A percentile compares a stretch with the other conserved stretches of the same genome.
Evolutionary conservation across 139 green algal species (phyloP).

Genomic region (Chlamydomonas incerta): DNA sequence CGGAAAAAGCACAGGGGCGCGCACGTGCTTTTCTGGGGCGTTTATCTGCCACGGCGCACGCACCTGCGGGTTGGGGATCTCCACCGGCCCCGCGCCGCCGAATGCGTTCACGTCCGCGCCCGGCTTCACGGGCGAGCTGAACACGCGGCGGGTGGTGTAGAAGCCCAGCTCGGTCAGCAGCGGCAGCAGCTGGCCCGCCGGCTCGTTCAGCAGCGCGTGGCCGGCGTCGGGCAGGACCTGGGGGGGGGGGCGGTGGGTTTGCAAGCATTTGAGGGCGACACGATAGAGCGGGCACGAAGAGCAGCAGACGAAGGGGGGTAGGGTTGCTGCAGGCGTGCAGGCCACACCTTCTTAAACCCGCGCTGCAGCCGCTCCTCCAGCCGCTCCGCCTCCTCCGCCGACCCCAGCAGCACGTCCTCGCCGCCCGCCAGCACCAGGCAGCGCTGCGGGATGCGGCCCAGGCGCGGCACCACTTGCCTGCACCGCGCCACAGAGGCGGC

Average conservation of each 20-base stretch:
- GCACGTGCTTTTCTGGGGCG: background rate
- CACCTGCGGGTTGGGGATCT: constrained; percentile 40
- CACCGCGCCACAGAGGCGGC: background rate
- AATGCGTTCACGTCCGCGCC: constrained; percentile 27
- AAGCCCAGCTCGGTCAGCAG: constrained; percentile 46
- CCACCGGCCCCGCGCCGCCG: constrained; percentile 33
- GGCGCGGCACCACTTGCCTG: constrained; percentile 59
- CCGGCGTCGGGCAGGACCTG: constrained; percentile 44
- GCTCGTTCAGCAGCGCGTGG: constrained; percentile 43
- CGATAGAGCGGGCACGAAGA: too few relatives aligned
- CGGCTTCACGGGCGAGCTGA: constrained; percentile 33
- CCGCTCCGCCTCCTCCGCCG: constrained; percentile 60
- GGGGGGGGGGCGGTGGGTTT: too few relatives aligned
- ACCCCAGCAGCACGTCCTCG: constrained; percentile 62
- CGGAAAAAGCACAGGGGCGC: background rate
- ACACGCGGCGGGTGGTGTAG: constrained; percentile 22
- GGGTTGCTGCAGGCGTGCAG: too few relatives aligned
- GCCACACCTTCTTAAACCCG: constrained; percentile 32
- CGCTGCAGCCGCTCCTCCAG: constrained; percentile 66
- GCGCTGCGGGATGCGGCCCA: constrained; percentile 70
- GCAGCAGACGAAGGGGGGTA: too few relatives aligned
- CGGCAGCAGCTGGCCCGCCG: constrained; percentile 22
- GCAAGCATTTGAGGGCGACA: too few relatives aligned
- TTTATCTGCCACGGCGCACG: background rate
- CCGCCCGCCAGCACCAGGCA: constrained; percentile 72